These are phyloP conservation scores for Colletotrichum echinochloae DNA, from an alignment of 2,329 filamentous ascomycete genomes.

Conservation along the genomic window DNA sequence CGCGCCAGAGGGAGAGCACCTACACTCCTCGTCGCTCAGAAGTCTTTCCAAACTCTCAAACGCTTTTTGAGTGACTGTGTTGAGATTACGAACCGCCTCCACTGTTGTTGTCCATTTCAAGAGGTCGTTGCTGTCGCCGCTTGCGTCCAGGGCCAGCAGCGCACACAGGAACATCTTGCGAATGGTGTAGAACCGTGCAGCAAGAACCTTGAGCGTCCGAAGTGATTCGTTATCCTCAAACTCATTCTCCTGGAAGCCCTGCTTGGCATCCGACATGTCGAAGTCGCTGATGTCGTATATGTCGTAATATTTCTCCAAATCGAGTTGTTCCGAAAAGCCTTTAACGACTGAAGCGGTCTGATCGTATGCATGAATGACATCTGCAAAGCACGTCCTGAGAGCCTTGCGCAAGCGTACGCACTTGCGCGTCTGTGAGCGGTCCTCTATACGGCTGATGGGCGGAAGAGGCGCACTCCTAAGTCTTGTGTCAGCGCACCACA, in stretches of 20 bases:
- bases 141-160: conserved; percentile 87
- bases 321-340: conserved; percentile 80
- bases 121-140: conserved; percentile 81
- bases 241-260: conserved; percentile 72
- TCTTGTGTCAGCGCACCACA: conserved; percentile 31
- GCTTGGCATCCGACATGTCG: conserved; percentile 77
- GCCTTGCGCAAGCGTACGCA: conserved; percentile 83
- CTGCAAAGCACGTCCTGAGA: conserved; percentile 76
- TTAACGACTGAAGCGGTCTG: conserved; percentile 77
- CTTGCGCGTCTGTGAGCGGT: conserved; percentile 80
- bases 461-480: conserved; percentile 86
- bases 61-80: conserved; percentile 69
- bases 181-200: conserved; percentile 82
- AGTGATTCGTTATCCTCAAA: conserved; percentile 83
- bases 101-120: conserved; percentile 82
- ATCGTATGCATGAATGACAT: conserved; percentile 78
- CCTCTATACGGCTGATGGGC: conserved; percentile 92
- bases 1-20: conserved; percentile 48
- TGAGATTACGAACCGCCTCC: conserved; percentile 77
- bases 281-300: conserved; percentile 83
- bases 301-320: conserved; percentile 93
- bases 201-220: conserved; percentile 82
- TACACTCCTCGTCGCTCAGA: conserved; percentile 83
- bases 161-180: conserved; percentile 90
- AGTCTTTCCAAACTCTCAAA: conserved; percentile 76